phyloP scores from a whole-genome alignment of 768 basidiomycete genomes.

The Tubosaeta sp. region DNA sequence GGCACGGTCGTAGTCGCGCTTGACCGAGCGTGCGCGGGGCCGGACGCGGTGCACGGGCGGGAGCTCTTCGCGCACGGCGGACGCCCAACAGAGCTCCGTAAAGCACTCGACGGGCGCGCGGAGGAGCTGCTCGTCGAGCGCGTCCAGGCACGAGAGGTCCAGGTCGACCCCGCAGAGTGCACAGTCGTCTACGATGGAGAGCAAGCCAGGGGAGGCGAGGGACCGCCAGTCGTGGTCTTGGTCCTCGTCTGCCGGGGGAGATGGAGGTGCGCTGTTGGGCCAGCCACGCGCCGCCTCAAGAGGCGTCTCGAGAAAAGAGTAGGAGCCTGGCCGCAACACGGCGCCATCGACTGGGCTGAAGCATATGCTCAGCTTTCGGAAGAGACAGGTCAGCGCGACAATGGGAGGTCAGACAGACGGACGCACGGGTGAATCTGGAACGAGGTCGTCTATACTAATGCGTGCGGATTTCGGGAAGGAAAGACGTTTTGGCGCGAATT shows the following conservation, averaged over 20 bases:
- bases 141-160: conserved; percentile 34
- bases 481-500: conserved; percentile 21
- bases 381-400: conserved; percentile 8
- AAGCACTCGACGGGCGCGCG: conserved; percentile 36
- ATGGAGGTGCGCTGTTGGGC: conserved; percentile 16
- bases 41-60: not conserved
- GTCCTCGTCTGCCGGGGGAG: conserved; percentile 7
- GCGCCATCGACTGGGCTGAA: conserved; percentile 17
- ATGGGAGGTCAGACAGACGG: not conserved
- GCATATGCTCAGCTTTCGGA: conserved; percentile 18
- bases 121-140: conserved; percentile 39
- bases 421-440: conserved; percentile 27
- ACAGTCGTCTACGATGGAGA: conserved; percentile 19
- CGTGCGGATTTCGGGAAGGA: conserved; percentile 33
- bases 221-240: conserved; percentile 4
- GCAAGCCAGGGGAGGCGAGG: conserved; percentile 4
- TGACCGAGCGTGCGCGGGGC: conserved; percentile 15
- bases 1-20: not conserved
- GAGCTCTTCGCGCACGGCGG: conserved; percentile 31
- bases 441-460: conserved; percentile 30
- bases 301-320: conserved; percentile 12
- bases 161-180: conserved; percentile 30
- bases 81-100: conserved; percentile 38
- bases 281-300: conserved; percentile 19
- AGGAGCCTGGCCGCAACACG: conserved; percentile 6